Base-by-base conservation (phyloP, 306 rosid species). In the Begonia peltatifolia region DNA sequence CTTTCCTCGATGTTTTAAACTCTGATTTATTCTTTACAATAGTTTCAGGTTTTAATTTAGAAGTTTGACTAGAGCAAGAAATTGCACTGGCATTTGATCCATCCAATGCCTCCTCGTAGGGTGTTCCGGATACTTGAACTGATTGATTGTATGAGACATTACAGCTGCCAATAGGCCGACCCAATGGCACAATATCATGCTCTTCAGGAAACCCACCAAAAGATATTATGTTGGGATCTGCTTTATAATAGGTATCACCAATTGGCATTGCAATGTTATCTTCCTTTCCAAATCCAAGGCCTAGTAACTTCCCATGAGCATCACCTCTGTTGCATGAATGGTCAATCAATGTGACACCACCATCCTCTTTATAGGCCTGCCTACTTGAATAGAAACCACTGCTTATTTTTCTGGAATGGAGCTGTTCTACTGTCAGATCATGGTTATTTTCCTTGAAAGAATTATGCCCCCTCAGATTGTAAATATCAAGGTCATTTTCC, bases 161-260 rank as follows among this genome's bases (percentile, higher is more conserved):
- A 63, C 69, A 76, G 71, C 60, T 68, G 49, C 64, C 68, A 48
- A 72, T 58, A 20, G 84, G 64, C 79, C 70, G 73, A 46, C 74
- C 73, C 49, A 75, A 57, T n/a, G 84, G 53, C 62, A 75, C 52
- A 61, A 76, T 61, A 47, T 75, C 88, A 61, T 70, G 81, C 44
- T 79, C 86, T 58, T 75, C 84, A 9, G 84, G 76, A 72, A 84
- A 81, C 46, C 68, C 85, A 25, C 76, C 74, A 77, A 81, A 84
- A 59, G 85, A 65, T 55, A 79, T 64, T 62, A 76, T 53, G 63
- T 56, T 66, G 9, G 71, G 17, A 61, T 81, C 82, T 54, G 69
- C 80, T 69, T 73, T 79, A 62, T 66, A 18, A 51, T 53, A 81
- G 60, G 75, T 62, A 48, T 75, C 85, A 54, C 58, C 70, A 42